Evolutionary conservation across 768 basidiomycete genomes (phyloP).

Genomic region (Lactarius trivialis): DNA sequence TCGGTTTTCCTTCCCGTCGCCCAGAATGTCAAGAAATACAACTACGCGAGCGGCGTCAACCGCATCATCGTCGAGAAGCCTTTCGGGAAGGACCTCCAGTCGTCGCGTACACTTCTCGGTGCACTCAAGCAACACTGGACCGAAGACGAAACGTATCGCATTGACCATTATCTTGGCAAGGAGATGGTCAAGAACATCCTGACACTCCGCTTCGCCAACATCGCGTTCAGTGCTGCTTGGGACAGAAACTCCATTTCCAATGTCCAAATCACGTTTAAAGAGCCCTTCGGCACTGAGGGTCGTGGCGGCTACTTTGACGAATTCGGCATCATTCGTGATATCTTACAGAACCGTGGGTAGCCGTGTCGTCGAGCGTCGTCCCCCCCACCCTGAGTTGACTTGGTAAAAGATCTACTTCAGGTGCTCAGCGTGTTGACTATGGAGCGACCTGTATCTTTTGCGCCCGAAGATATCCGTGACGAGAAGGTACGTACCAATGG

Average conservation of each 20-base stretch:
- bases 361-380: neutral
- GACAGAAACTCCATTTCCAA: conserved; percentile 95
- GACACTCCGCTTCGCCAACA: conserved; percentile 91
- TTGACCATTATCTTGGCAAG: conserved; percentile 99
- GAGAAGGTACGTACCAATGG: conserved; percentile 66
- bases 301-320: conserved; percentile 99
- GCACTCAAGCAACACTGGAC: conserved; percentile 83
- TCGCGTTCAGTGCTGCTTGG: conserved; percentile 83
- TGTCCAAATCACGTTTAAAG: conserved; percentile 99
- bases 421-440: conserved; percentile 93
- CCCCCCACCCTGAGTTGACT: too few relatives aligned
- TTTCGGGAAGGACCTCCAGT: conserved; percentile 91
- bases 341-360: conserved; percentile 92
- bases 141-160: conserved; percentile 98
- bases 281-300: conserved; percentile 98
- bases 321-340: conserved; percentile 97
- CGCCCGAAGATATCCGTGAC: conserved; percentile 95
- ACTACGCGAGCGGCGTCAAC: conserved; percentile 74
- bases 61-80: conserved; percentile 98
- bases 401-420: conserved; percentile 86
- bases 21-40: conserved; percentile 72
- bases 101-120: conserved; percentile 68
- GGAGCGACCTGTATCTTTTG: conserved; percentile 97
- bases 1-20: conserved; percentile 91
- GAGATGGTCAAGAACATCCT: conserved; percentile 99